A percentile compares a stretch with the other conserved stretches of the same genome.
These are phyloP conservation scores for Leavenworthia alabamica DNA, from an alignment of 345 rosid species.

Conservation along the genomic window DNA sequence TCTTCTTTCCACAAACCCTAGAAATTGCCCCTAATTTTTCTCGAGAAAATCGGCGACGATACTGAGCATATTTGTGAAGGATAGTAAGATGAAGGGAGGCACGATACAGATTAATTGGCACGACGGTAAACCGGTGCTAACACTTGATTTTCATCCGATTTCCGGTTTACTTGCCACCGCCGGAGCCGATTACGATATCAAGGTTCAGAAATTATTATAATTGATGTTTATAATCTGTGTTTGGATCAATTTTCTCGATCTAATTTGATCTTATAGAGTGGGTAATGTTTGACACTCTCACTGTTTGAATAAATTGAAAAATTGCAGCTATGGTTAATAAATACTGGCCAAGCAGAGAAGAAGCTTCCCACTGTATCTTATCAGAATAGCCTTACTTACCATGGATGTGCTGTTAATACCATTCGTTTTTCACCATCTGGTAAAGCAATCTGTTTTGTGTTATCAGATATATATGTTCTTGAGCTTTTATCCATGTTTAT, in stretches of 20 bases:
- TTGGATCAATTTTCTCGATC: not conserved
- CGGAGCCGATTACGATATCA: constrained; percentile 94
- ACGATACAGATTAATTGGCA: constrained; percentile 95
- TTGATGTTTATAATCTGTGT: not conserved
- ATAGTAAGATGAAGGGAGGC: constrained; percentile 68
- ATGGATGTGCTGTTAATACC: constrained; percentile 66
- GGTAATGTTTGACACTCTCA: not conserved
- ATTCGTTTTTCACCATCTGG: constrained; percentile 85
- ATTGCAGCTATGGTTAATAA: constrained; percentile 63
- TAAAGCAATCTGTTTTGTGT: constrained; percentile 21
- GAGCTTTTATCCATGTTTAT: not conserved
- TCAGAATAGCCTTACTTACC: constrained; percentile 73
- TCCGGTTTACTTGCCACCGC: constrained; percentile 92
- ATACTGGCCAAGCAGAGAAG: constrained; percentile 51
- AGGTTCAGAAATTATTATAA: constrained; percentile 38
- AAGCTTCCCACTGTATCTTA: constrained; percentile 62
- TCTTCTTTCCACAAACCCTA: constrained; percentile 13
- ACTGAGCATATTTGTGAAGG: not conserved
- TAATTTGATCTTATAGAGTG: not conserved
- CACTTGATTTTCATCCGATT: constrained; percentile 82
- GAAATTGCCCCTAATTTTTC: not conserved
- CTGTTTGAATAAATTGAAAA: not conserved
- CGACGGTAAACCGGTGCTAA: constrained; percentile 69
- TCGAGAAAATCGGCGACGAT: constrained; percentile 10
- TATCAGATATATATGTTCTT: not conserved